Base-by-base conservation (phyloP, 1,139 yeast species). In the Wickerhamiella pararugosa region DNA sequence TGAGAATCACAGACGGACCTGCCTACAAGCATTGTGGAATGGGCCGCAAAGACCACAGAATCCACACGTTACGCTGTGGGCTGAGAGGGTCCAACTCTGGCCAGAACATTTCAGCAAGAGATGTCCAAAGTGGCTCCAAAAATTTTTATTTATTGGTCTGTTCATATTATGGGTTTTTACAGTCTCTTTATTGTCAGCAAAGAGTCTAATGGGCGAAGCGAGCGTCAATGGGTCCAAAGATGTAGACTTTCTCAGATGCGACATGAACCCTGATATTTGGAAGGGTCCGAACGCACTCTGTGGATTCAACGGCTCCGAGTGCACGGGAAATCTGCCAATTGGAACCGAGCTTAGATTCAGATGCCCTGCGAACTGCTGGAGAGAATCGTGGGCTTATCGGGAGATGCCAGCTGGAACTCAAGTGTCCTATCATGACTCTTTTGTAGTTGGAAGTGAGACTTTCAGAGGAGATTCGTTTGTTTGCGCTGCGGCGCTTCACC, bases 401-500 rank as follows among this genome's bases (percentile, higher is more conserved):
- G 73, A 78, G n/a, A 65, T 77, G 6, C 77, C 90, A 0, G 82
- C 84, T 0, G 96, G 95, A 0, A 70, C 68, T 45, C 66, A 73
- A 43, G 61, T 73, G 48, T 65, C 81, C 32, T 80, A 82, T 52
- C 81, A 87, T 54, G 60, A 77, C 42, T 81, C 84, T 1, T 82
- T 68, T 53, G 74, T 76, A 32, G 71, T 87, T 34, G 96, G 96
- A 2, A 90, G 82, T 1, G 52, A 63, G 21, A 58, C 58, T 5
- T 90, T 84, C 54, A 66, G 98, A 47, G 90, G 84, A 0, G 98
- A 90, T 59, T 81, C 94, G 1, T 86, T 67, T 54, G 77, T 90
- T 0, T 90, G 98, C 60, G 92, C 87, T 0, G 79, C 96, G 1
- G 97, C 93, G 0, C 74, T 81, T 3, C 95, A 87, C 58, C 78